Evolutionary conservation across 2,329 filamentous ascomycete species (phyloP), one percentile per base, ranked within the genome.

Genomic region (Trichophyton mentagrophytes): DNA sequence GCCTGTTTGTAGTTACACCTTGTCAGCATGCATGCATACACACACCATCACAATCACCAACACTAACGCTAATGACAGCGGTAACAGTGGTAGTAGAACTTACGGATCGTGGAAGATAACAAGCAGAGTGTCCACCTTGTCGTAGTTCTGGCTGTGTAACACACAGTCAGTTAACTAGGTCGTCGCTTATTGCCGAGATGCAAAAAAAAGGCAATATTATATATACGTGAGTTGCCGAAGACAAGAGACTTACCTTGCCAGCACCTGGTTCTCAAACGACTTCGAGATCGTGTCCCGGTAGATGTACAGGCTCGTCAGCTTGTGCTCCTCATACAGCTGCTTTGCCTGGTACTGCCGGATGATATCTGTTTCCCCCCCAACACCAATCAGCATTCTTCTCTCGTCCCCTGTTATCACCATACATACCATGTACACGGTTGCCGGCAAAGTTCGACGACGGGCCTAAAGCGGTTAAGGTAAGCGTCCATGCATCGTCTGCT

Each of bases 61-160:
- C 27, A 27, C 25, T 4, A 27, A 27, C 25, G 6, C 27, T 30
- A 30, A 7, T 6, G 27, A 30, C 51, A 42, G 33, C 25, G n/a
- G 20, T 51, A 22, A 51, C 11, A 42, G 46, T 20, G 17, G 22
- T 8, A 13, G 20, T 17, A 5, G 51, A 36, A 79, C 86, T 79
- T 74, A 90, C 80, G 92, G 89, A 69, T 96, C 92, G 71, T 99
- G 93, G 61, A 99, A 86, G 56, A 97, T 87, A 9, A 99, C 77
- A 11, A 99, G 71, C 2, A 97, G 78, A 59, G 85, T 89, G 61
- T 81, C 82, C 17, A 82, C 80, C 40, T 81, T 75, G 61, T 84
- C 78, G 59, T 93, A 84, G 51, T 85, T 82, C 1, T 85, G 83
- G 44, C 82, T 85, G 63, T 22, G 22, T 36, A 36, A 55, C 51